phyloP scores from a whole-genome alignment of 2,329 filamentous ascomycete genomes.

The Fusarium caatingaense region DNA sequence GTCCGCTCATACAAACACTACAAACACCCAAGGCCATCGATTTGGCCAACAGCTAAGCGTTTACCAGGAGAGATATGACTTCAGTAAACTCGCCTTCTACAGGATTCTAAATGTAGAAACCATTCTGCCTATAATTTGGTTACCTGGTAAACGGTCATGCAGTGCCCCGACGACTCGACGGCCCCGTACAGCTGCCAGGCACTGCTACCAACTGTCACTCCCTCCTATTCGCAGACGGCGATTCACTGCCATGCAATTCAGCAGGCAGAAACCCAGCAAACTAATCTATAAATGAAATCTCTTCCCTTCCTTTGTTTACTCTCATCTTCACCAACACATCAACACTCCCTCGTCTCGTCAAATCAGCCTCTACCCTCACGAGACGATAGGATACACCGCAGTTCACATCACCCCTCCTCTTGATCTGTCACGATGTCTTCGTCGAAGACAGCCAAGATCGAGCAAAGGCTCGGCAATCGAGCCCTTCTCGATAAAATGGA shows the following conservation, averaged over 20 bases:
- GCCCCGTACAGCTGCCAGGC: neutral
- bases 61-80: too few relatives aligned
- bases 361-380: neutral
- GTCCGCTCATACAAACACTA: too few relatives aligned
- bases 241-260: neutral
- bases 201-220: constrained; percentile 7
- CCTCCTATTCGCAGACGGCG: neutral
- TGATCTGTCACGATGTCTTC: constrained; percentile 9
- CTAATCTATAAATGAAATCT: neutral
- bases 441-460: neutral
- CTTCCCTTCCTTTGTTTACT: neutral
- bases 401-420: too few relatives aligned
- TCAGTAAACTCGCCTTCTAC: too few relatives aligned
- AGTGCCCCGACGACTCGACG: neutral
- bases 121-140: neutral
- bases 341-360: neutral
- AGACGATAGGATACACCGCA: neutral
- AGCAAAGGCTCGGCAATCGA: constrained; percentile 32
- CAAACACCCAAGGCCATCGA: too few relatives aligned
- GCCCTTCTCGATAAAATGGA: too few relatives aligned
- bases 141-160: neutral
- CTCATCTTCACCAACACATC: neutral
- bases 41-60: neutral
- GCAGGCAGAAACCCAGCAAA: neutral
- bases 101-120: too few relatives aligned